Evolutionary conservation across 257 asterid genomes (phyloP), one percentile per base, ranked within the genome.

Genomic region (Capsicum rhomboideum): DNA sequence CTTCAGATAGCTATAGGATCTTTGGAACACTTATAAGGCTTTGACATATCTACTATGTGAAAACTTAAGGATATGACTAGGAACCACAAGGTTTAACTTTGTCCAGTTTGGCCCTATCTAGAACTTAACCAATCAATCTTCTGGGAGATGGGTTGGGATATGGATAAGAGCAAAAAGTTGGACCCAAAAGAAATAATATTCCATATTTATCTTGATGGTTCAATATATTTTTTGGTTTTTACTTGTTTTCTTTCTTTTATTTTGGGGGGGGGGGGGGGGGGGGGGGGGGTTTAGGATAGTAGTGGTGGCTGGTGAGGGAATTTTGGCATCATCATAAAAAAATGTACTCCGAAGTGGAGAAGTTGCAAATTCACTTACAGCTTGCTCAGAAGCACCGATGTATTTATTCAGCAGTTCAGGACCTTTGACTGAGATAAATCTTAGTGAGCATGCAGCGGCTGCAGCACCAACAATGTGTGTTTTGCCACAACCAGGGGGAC

Each of bases 371-470:
- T 79, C 64, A 80, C 96, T 93, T 92, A 93, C 99, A 63, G 98
- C 99, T 92, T 96, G 99, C 91, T 94, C 99, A 84, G 98, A 96
- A 88, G 99, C 99, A 87, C 99, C 99, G 42, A 96, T 96, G 83
- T 96, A 96, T 87, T 96, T 96, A 83, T 96, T 96, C 87, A 96
- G 95, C 88, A 96, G 87, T 90, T 96, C 99, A 58, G 98, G 99
- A 74, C 99, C 99, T 89, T 96, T 96, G 83, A 96, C 98, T 42
- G 99, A 94, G 90, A 96, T 93, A 86, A 96, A 96, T 63, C 98
- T 95, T 66, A 96, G 87, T 17, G 98, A 93, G 91, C 98, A 96
- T 83, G 99, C 96, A 34, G 97, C 97, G 87, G 99, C 99, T 86
- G 98, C 97, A 85, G 98, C 98, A 80, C 98, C 98, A 84, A 94